phyloP scores from a whole-genome alignment of 805 yeast genomes.

The Saccharomyces cerevisiae region DNA sequence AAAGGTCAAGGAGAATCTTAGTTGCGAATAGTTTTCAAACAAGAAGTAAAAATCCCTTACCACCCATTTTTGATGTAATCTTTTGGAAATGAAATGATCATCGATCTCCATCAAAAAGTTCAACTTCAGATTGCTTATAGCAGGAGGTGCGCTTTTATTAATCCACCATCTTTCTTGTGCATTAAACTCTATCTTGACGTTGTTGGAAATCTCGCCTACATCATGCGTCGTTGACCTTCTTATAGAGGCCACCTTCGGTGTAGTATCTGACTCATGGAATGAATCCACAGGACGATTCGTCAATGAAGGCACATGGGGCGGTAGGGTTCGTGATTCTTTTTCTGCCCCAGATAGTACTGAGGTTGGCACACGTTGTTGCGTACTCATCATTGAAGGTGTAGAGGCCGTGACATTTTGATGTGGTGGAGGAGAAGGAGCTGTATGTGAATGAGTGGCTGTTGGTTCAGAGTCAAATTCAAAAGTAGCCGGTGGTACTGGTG shows the following conservation, averaged over 20 bases:
- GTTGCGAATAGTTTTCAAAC: slow-evolving; percentile 64
- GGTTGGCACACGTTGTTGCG: slow-evolving; percentile 6
- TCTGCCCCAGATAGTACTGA: slow-evolving; percentile 2
- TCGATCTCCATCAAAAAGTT: slow-evolving; percentile 54
- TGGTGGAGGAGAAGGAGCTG: slow-evolving; percentile 1
- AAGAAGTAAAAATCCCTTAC: slow-evolving; percentile 63
- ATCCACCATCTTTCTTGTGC: slow-evolving; percentile 60
- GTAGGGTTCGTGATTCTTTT: slow-evolving; percentile 6
- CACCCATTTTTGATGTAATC: slow-evolving; percentile 42
- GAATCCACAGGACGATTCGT: slow-evolving; percentile 3
- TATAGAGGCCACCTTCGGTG: neutral
- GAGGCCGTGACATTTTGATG: slow-evolving; percentile 20
- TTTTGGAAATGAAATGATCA: slow-evolving; percentile 42
- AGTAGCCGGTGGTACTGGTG: slow-evolving; percentile 1
- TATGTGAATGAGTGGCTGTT: neutral
- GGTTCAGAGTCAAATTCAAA: neutral
- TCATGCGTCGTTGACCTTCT: slow-evolving; percentile 14
- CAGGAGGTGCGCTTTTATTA: slow-evolving; percentile 43
- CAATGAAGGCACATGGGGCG: slow-evolving; percentile 7
- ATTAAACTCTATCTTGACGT: slow-evolving; percentile 22
- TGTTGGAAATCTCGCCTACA: slow-evolving; percentile 2
- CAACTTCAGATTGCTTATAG: slow-evolving; percentile 8
- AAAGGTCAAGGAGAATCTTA: slow-evolving; percentile 49
- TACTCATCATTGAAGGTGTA: slow-evolving; percentile 3
- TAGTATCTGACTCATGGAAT: slow-evolving; percentile 12